Percentiles rank a stretch among this genome's conserved stretches.
These are phyloP conservation scores for Cytospora piceae DNA, from an alignment of 2,329 filamentous ascomycete genomes.

Conservation along the genomic window DNA sequence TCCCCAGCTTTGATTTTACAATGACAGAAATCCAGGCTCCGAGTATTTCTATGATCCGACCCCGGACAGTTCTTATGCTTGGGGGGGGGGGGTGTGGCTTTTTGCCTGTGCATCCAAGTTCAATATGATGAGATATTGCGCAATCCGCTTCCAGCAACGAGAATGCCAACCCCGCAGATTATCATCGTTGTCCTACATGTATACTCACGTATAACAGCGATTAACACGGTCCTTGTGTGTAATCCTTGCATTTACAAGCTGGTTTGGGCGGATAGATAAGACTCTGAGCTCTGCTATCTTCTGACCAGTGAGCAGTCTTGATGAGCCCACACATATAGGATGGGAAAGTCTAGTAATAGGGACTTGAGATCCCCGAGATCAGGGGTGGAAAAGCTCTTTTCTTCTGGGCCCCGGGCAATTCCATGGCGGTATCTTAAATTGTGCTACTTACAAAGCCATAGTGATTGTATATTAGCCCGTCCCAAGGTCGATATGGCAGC, in stretches of 20 bases:
- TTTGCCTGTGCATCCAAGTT: not conserved
- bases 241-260: not conserved
- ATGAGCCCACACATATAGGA: no score
- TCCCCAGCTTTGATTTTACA: not conserved
- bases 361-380: no score
- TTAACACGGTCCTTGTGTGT: not conserved
- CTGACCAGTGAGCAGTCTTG: no score
- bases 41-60: not conserved
- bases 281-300: not conserved
- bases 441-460: no score
- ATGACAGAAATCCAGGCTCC: no score
- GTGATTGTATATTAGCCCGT: no score
- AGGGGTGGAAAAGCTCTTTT: no score
- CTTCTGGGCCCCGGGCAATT: no score
- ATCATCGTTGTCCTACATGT: not conserved
- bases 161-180: slow-evolving; percentile 3
- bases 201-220: not conserved
- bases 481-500: no score
- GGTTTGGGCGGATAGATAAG: not conserved
- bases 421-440: no score
- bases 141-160: not conserved
- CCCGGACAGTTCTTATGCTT: not conserved
- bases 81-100: not conserved
- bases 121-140: not conserved
- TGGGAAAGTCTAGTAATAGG: no score